Conservation (phyloP, 768 basidiomycete genomes). For the Pleurotus pulmonarius region DNA sequence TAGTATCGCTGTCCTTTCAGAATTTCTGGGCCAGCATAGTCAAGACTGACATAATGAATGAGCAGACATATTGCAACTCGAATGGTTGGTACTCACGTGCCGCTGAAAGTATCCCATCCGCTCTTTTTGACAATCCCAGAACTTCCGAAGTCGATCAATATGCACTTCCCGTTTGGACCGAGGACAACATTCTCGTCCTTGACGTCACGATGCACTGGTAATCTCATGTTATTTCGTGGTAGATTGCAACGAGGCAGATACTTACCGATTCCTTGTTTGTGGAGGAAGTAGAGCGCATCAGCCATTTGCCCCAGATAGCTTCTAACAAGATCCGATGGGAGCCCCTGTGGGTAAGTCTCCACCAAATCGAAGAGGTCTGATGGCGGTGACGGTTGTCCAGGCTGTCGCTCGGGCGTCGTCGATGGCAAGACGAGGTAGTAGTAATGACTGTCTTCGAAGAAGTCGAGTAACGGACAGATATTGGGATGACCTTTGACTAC, state of each 20-base stretch:
- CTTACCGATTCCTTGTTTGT: constrained; percentile 87
- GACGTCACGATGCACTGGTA: constrained; percentile 88
- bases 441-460: constrained; percentile 94
- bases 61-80: constrained; percentile 9
- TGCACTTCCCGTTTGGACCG: constrained; percentile 74
- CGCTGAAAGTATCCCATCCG: constrained; percentile 91
- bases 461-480: constrained; percentile 91
- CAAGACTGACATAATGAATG: constrained; percentile 47
- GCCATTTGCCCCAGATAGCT: constrained; percentile 92
- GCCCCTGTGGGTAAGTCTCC: constrained; percentile 81
- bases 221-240: constrained; percentile 8
- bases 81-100: constrained; percentile 62
- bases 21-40: constrained; percentile 97
- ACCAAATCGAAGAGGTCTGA: constrained; percentile 95
- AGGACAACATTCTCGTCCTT: constrained; percentile 97
- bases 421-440: constrained; percentile 92
- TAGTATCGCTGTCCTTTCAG: constrained; percentile 91
- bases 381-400: constrained; percentile 50
- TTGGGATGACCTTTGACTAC: constrained; percentile 89
- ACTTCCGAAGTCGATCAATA: constrained; percentile 97
- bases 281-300: constrained; percentile 86
- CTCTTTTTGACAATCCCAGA: constrained; percentile 79
- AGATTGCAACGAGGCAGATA: neutral
- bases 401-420: constrained; percentile 54
- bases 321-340: constrained; percentile 69